Evolutionary conservation across 2,329 filamentous ascomycete genomes (phyloP).

Genomic region (Xylariales sp.): DNA sequence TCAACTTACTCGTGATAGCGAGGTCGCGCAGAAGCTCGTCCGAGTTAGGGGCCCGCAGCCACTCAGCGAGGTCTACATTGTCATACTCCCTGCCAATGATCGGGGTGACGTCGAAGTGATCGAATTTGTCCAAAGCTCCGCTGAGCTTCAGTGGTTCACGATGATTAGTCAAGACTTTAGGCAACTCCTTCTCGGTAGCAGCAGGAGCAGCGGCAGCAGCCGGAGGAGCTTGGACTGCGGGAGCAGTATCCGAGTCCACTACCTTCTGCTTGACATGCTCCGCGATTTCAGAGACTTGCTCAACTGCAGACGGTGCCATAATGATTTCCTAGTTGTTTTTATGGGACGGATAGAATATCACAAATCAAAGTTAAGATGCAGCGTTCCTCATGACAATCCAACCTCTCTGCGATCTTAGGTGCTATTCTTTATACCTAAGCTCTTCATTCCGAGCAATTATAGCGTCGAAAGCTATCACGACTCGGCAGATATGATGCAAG

Average conservation of each 20-base stretch:
- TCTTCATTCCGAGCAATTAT: too few relatives aligned
- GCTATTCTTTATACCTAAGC: too few relatives aligned
- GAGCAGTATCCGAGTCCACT: too few relatives aligned
- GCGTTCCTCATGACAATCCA: too few relatives aligned
- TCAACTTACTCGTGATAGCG: slow-evolving; percentile 56
- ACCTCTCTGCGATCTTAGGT: too few relatives aligned
- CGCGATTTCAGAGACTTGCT: slow-evolving; percentile 15
- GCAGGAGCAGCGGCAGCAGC: neutral
- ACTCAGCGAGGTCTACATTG: slow-evolving; percentile 55
- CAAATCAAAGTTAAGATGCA: too few relatives aligned
- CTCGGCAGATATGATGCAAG: too few relatives aligned
- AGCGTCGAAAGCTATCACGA: too few relatives aligned
- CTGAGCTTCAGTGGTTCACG: slow-evolving; percentile 40
- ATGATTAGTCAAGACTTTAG: slow-evolving; percentile 17
- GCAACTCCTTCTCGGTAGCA: slow-evolving; percentile 3
- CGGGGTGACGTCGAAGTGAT: slow-evolving; percentile 56
- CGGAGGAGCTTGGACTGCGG: too few relatives aligned
- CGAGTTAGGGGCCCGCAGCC: slow-evolving; percentile 55
- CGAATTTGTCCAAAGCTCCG: slow-evolving; percentile 45
- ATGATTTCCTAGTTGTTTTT: neutral
- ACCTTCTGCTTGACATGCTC: slow-evolving; percentile 19
- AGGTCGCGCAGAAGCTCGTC: slow-evolving; percentile 62
- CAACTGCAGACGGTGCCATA: slow-evolving; percentile 22
- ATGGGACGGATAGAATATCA: too few relatives aligned
- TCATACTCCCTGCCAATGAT: slow-evolving; percentile 59